Evolutionary conservation across 1,284 basidiomycete genomes (phyloP), one percentile per base, ranked within the genome.

Genomic region (Stereum hirsutum): DNA sequence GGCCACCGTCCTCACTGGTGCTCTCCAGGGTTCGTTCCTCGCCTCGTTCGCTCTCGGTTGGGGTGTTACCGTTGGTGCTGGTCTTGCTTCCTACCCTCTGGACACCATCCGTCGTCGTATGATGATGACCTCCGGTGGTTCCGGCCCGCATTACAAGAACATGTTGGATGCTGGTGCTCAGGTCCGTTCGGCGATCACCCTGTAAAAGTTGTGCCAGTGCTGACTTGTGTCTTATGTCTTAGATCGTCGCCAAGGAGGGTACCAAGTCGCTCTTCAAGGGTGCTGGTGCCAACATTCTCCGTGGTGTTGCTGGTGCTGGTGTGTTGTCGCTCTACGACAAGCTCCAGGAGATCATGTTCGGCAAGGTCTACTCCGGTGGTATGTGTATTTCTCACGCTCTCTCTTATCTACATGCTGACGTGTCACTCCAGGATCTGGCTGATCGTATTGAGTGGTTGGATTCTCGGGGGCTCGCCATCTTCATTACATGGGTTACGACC

Each of bases 271-370:
- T 95, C 59, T 92, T 92, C 81, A 91, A 90, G 79, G 90, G 89
- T 72, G 91, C 92, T 60, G 92, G 89, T 78, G 92, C 92, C 66
- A 95, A 96, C 77, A 93, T 95, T 56, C 89, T 96, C 59, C 92
- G 92, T 86, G 91, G 93, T 81, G 88, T 95, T 62, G 93, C 92
- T 59, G 93, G 92, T 73, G 92, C 93, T 68, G 92, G 92, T 90
- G 93, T 95, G 53, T 69, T 96, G 59, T 92, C 92, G 33, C 73
- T 94, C 49, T 92, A 92, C 67, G 89, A 95, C 80, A 88, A 93
- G 72, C 80, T 94, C 63, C 92, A 95, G 68, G 68, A 84, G 61
- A 61, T 92, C 56, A 69, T 92, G 72, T 94, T 94, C 70, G 91
- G 91, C 79, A 94, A 92, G 79, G 91, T 93, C 67, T 94, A 93